Base-by-base conservation (phyloP, 2,329 filamentous ascomycete species). In the Botryosphaeria dothidea region DNA sequence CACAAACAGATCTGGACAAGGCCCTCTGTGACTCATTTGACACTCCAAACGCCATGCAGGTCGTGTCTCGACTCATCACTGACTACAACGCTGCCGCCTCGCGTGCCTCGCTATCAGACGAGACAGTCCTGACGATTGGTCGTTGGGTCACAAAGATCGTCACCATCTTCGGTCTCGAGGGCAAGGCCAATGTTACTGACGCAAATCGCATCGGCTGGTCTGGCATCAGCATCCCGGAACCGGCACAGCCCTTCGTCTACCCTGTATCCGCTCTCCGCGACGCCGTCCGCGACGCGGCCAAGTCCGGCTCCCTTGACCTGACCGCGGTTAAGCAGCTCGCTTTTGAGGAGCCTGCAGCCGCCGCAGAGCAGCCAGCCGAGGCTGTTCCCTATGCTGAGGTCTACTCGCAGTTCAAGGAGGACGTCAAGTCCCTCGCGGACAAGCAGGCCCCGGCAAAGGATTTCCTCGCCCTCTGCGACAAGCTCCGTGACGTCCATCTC, bases 1-100 rank as follows among this genome's bases (percentile, higher is more conserved):
- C 87, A 1, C 84, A 89, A 71, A 72, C 78, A 23, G 81, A 83
- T n/a, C 78, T 90, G n/a, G 80, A 90, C 71, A 80, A 81, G 46
- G 90, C 90, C 1, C 83, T 97, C 17, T 84, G 85, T 70, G 92
- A 96, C 78, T 97, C 93, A 0, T 96, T 97, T 75, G 90, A 97
- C 77, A 97, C 93, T 0, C 88, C 91, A 1, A 81, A 83, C 58
- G 92, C 89, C 4, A 92, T 97, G 90, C 85, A 86, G 56, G 80
- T 88, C n/a, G 89, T 97, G 52, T 87, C 88, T 1, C 88, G 92
- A 64, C 80, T 97, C 25, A 89, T 97, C 67, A 90, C 88, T 54
- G 87, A 90, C 46, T 90, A 90, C 73, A 97, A 97, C 77, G 81
- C 80, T 27, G 78, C 80, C 17, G 72, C 73, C 54, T 65, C 71